Base-by-base conservation (phyloP, 805 yeast genomes). In the Metschnikowia chrysomelidarum region DNA sequence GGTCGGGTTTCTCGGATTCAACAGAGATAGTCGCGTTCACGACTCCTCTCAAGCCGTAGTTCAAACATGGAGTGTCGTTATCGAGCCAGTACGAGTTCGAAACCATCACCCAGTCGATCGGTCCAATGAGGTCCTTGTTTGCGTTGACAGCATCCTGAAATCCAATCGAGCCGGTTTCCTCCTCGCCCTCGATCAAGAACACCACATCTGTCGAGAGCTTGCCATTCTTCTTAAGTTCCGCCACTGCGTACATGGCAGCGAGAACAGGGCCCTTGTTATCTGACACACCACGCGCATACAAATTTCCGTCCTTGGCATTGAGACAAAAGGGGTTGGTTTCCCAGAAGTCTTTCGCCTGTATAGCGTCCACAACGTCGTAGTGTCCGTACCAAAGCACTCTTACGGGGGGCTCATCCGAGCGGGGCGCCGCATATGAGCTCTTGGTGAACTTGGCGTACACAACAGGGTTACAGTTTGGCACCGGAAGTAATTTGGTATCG, bases 11-110 rank as follows among this genome's bases (percentile, higher is more conserved):
- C 45, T 81, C 89, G 33, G 88, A 78, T 38, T 68, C 65, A 8
- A 93, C 70, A 22, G 76, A 77, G 2, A 93, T 74, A n/a, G 79
- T 69, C 2, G 87, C 82, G 59, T 88, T 84, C 16, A 93, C 70
- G 2, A 89, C 91, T 32, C 98, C 98, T 54, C 98, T 72, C 38
- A 93, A 67, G 0, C 98, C 98, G 60, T 91, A 93, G 54, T 91
- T 91, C 50, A 93, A 67, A 58, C 97, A 91, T 1, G 98, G 98
- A 13, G 80, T 79, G 10, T 71, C 69, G 46, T 87, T 93, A 51
- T 89, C 95, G 9, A 91, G 68, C 98, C 98, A 93, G 53, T 88
- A 87, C 3, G 96, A 87, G 54, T 93, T 91, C 44, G 95, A 82
- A 46, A 91, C 70, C 43, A 91, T 60, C 27, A 91, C 79, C 94